These are phyloP conservation scores for Talaromyces thailandensis DNA, from an alignment of 495 filamentous ascomycete genomes.

Conservation along the genomic window DNA sequence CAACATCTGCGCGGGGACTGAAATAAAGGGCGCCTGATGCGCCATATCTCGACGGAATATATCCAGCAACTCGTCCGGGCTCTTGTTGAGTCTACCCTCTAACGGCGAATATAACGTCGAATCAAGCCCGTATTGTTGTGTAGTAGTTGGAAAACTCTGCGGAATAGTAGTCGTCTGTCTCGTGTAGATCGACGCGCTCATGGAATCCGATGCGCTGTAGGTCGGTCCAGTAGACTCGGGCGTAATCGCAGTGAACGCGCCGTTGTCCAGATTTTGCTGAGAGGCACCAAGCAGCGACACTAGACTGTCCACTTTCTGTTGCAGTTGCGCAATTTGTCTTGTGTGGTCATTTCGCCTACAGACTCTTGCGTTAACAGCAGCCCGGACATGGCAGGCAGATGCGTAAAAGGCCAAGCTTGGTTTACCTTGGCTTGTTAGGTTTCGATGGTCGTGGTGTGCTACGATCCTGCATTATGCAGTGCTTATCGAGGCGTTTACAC, in stretches of 20 bases:
- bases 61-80: constrained; percentile 1
- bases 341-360: constrained; percentile 6
- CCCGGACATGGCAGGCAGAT: not conserved
- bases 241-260: constrained; percentile 1
- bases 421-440: constrained; percentile 5
- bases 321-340: constrained; percentile 4
- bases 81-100: not conserved
- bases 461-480: constrained; percentile 7
- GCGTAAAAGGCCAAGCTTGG: not conserved
- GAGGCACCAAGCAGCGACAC: constrained; percentile 4
- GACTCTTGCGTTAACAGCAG: not conserved
- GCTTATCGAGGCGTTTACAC: constrained; percentile 6
- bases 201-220: constrained; percentile 2
- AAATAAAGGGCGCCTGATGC: constrained; percentile 4
- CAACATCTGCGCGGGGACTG: constrained; percentile 4
- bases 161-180: not conserved
- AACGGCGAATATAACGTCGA: not conserved
- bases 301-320: constrained; percentile 5
- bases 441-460: constrained; percentile 6
- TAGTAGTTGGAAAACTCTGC: constrained; percentile 4
- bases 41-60: constrained; percentile 5
- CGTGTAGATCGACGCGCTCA: not conserved
- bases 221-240: constrained; percentile 3
- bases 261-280: constrained; percentile 3
- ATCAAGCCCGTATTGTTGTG: constrained; percentile 5